Base-by-base conservation (phyloP, 805 yeast genomes). In the Wickerhamiella siamensis region DNA sequence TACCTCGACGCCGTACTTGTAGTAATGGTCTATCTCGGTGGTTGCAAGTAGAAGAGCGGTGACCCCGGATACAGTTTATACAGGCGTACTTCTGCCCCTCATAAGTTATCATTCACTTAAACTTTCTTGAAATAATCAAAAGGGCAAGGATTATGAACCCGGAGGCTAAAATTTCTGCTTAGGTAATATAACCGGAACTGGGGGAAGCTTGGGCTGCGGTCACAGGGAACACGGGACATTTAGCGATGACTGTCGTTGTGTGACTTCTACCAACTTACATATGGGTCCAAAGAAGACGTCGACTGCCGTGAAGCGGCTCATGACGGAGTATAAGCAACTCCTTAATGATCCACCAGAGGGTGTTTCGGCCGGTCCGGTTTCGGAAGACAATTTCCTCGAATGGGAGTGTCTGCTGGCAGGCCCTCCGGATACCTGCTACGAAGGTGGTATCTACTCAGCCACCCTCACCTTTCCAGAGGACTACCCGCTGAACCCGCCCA, bases 261-360 rank as follows among this genome's bases (percentile, higher is more conserved):
- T 15, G 17, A 20, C 21, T 10, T 15, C n/a, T 16, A 8, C 19
- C 37, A 34, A 15, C 18, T 31, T n/a, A n/a, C n/a, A n/a, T n/a
- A 15, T 31, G 16, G 29, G 31, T 15, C 17, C 18, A 22, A 49
- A 46, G 39, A 41, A 48, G 17, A 20, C 42, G 17, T 47, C 61
- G 32, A 83, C 93, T 8, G 97, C 98, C 3, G 93, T 83, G 48
- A 77, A 80, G 51, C 66, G 98, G 46, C 72, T 91, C 24, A 69
- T 86, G 55, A 84, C 84, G 50, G 98, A 91, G 59, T 79, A 80
- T 57, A 88, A 83, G 58, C 95, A 84, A 60, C 72, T 91, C 20
- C 65, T 78, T 15, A 74, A 72, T 49, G 94, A 87, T 47, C 79
- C 94, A 0, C 95, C 96, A 0, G 96, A 93, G 24, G 98, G 98